phyloP scores from a whole-genome alignment of 2,329 filamentous ascomycete genomes.

The Phaeosphaeria sp. region DNA sequence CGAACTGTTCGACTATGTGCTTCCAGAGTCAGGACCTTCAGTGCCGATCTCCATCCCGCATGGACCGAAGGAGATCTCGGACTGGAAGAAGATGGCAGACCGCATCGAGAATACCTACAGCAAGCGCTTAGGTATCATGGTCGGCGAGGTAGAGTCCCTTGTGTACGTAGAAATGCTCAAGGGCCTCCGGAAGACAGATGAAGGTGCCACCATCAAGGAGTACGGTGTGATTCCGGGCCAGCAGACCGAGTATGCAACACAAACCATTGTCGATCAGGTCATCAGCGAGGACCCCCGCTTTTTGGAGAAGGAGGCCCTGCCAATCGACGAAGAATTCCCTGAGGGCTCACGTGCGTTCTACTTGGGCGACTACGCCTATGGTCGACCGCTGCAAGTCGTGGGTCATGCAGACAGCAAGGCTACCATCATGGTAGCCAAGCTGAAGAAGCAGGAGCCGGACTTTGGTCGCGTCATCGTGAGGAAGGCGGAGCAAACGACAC shows the following conservation, averaged over 20 bases:
- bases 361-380: slow-evolving; percentile 91
- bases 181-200: slow-evolving; percentile 87
- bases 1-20: slow-evolving; percentile 86
- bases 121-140: slow-evolving; percentile 87
- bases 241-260: slow-evolving; percentile 89
- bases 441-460: slow-evolving; percentile 77
- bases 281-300: slow-evolving; percentile 92
- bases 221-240: slow-evolving; percentile 85
- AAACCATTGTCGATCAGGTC: slow-evolving; percentile 88
- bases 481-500: slow-evolving; percentile 72
- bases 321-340: slow-evolving; percentile 92
- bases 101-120: slow-evolving; percentile 87
- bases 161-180: slow-evolving; percentile 94
- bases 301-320: slow-evolving; percentile 84
- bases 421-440: slow-evolving; percentile 76
- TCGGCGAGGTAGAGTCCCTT: slow-evolving; percentile 85
- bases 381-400: slow-evolving; percentile 83
- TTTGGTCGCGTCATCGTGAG: slow-evolving; percentile 79
- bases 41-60: slow-evolving; percentile 75
- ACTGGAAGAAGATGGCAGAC: slow-evolving; percentile 84
- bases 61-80: slow-evolving; percentile 75
- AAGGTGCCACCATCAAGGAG: slow-evolving; percentile 90
- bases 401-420: slow-evolving; percentile 77
- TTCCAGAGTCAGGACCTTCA: slow-evolving; percentile 67
- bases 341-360: slow-evolving; percentile 85